Percentiles rank a stretch among this genome's conserved stretches.
Evolutionary conservation across 257 asterid species (phyloP).

Genomic region (Penstemon barbatus): DNA sequence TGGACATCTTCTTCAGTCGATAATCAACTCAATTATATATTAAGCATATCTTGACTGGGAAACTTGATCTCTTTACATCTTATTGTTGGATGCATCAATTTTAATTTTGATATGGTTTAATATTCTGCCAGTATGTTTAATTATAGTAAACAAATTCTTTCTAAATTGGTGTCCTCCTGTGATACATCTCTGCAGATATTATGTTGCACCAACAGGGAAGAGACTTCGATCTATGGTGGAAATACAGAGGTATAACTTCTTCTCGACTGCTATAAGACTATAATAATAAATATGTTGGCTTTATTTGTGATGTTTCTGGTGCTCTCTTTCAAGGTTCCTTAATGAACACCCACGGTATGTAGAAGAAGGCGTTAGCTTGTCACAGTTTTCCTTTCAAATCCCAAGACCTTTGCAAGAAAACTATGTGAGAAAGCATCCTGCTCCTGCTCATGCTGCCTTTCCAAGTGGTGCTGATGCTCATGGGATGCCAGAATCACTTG

Average conservation of each 20-base stretch:
- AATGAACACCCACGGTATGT: constrained; percentile 53
- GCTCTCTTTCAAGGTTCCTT: constrained; percentile 54
- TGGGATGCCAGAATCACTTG: constrained; percentile 30
- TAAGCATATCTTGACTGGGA: background rate
- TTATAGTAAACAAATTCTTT: constrained; percentile 7
- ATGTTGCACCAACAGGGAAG: constrained; percentile 65
- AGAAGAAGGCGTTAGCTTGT: constrained; percentile 45
- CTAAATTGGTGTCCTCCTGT: constrained; percentile 19
- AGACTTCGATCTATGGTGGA: constrained; percentile 72
- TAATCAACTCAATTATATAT: background rate
- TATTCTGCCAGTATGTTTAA: constrained; percentile 2
- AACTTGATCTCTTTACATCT: background rate
- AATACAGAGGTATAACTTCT: constrained; percentile 48
- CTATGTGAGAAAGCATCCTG: constrained; percentile 62
- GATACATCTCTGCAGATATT: constrained; percentile 57
- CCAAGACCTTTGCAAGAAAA: constrained; percentile 74
- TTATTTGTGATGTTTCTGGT: constrained; percentile 25
- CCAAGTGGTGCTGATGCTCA: constrained; percentile 30
- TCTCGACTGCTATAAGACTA: background rate
- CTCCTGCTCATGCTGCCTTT: constrained; percentile 42
- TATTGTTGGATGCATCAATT: constrained; percentile 12
- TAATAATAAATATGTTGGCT: background rate
- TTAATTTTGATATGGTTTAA: background rate
- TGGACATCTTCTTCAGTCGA: background rate
- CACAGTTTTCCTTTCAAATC: constrained; percentile 74